Evolutionary conservation across 805 yeast species (phyloP).

Genomic region (Pichia insulana): DNA sequence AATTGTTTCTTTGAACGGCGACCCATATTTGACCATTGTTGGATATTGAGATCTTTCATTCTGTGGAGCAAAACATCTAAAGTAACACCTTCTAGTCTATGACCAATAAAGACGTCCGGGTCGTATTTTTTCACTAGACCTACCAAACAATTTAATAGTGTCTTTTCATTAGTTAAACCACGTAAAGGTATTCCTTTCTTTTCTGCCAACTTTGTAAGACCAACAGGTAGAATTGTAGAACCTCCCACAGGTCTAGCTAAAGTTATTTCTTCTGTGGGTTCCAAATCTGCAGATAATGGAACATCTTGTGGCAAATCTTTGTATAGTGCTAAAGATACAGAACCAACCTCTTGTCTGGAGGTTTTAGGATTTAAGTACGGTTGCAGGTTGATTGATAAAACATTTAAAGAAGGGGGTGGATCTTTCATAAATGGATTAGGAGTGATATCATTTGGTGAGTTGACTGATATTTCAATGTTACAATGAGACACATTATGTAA

Average conservation of each 20-base stretch:
- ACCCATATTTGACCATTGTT: constrained; percentile 76
- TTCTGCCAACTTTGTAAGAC: constrained; percentile 53
- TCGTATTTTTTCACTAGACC: constrained; percentile 66
- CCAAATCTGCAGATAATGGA: constrained; percentile 51
- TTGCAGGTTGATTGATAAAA: constrained; percentile 70
- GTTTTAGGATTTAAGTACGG: constrained; percentile 67
- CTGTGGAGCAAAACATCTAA: constrained; percentile 76
- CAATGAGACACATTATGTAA: constrained; percentile 70
- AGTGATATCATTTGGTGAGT: constrained; percentile 37
- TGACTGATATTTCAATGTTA: constrained; percentile 60
- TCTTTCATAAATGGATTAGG: constrained; percentile 34
- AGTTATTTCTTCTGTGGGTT: constrained; percentile 58
- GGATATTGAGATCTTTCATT: constrained; percentile 63
- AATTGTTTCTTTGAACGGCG: constrained; percentile 68
- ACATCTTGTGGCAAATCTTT: constrained; percentile 65
- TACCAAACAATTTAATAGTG: constrained; percentile 64
- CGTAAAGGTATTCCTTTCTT: constrained; percentile 45
- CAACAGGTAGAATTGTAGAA: constrained; percentile 60
- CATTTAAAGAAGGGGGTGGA: constrained; percentile 59
- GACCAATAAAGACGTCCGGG: constrained; percentile 89
- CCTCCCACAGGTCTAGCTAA: constrained; percentile 73
- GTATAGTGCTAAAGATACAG: constrained; percentile 71
- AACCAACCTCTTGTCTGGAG: constrained; percentile 79
- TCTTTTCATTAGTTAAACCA: constrained; percentile 63
- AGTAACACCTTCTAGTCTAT: constrained; percentile 69